These are phyloP conservation scores for Apiospora koreana DNA, from an alignment of 2,329 filamentous ascomycete genomes.

Conservation along the genomic window DNA sequence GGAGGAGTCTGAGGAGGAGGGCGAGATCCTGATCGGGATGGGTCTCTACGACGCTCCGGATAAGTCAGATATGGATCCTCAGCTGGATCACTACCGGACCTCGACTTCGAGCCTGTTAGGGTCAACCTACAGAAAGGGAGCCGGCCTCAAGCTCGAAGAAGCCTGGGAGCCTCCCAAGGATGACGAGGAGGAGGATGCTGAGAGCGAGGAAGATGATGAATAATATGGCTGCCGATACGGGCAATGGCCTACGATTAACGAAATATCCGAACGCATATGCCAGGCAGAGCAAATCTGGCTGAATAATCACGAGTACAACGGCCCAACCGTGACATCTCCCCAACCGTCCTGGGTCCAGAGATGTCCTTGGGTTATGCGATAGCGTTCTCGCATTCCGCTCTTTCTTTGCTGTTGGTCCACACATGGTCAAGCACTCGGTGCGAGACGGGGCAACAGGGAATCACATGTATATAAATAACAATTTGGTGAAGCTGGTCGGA, in stretches of 20 bases:
- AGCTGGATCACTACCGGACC: constrained; percentile 55
- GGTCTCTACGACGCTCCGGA: constrained; percentile 77
- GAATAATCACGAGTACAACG: constrained; percentile 2
- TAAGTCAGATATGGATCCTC: constrained; percentile 49
- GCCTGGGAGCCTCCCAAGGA: constrained; percentile 70
- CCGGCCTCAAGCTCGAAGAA: constrained; percentile 79
- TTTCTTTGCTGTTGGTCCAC: background rate
- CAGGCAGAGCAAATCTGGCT: background rate
- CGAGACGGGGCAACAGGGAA: background rate
- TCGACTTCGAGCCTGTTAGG: constrained; percentile 58
- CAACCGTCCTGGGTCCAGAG: background rate
- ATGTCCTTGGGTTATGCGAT: constrained; percentile 9
- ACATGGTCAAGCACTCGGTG: background rate
- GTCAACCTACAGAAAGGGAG: constrained; percentile 56
- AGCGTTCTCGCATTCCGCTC: constrained; percentile 9
- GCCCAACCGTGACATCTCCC: background rate
- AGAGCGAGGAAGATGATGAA: constrained; percentile 51
- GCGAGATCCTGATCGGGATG: constrained; percentile 78
- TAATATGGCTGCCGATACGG: constrained; percentile 30
- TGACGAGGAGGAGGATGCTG: constrained; percentile 60
- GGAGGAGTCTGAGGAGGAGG: constrained; percentile 55
- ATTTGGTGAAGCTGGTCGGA: background rate
- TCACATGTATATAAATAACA: constrained; percentile 2
- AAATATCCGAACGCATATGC: background rate
- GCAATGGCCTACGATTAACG: background rate